Evolutionary conservation across 2,329 filamentous ascomycete species (phyloP), one percentile per base, ranked within the genome.

Genomic region (Ambrosiella beaveri): DNA sequence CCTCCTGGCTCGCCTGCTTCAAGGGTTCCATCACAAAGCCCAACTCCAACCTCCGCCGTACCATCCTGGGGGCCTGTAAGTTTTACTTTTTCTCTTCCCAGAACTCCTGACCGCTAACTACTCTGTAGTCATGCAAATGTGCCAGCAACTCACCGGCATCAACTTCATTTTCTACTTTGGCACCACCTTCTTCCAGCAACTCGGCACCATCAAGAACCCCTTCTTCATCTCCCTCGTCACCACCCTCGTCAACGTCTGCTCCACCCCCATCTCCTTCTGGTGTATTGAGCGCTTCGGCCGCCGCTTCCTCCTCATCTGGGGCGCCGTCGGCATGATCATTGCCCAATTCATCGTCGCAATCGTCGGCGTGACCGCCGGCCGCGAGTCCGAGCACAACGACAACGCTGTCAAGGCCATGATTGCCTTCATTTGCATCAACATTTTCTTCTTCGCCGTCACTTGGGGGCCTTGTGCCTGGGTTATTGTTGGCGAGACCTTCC

Each of bases 101-200:
- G 9, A 15, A 15, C 13, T 7, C 12, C 6, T 52, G 5, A 15
- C 17, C 11, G 54, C 6, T 41, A 27, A 13, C 6, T 7, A 12
- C 50, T 15, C 12, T 27, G 13, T n/a, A 59, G 58, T 58, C 51
- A 49, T 80, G 52, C 78, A 82, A 66, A 78, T 79, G 74, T 77
- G 79, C 74, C 78, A 81, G 65, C 77, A 80, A 66, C 65, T 70
- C 80, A 90, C 86, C 35, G 87, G 88, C 75, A 85, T 95, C 72
- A 95, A 95, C 78, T 94, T 91, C 72, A 87, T 93, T 76, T 93
- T 90, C 75, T 86, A 88, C 74, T 88, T 84, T 74, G 88, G 86
- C 40, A 89, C 86, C 39, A 81, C 85, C 61, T 94, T 95, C 81
- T 86, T 95, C 73, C 72, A 85, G 71, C 81, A 82, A 27, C 83